Evolutionary conservation across 2,329 filamentous ascomycete species (phyloP).

Genomic region (Fusarium brevicatenulatum): DNA sequence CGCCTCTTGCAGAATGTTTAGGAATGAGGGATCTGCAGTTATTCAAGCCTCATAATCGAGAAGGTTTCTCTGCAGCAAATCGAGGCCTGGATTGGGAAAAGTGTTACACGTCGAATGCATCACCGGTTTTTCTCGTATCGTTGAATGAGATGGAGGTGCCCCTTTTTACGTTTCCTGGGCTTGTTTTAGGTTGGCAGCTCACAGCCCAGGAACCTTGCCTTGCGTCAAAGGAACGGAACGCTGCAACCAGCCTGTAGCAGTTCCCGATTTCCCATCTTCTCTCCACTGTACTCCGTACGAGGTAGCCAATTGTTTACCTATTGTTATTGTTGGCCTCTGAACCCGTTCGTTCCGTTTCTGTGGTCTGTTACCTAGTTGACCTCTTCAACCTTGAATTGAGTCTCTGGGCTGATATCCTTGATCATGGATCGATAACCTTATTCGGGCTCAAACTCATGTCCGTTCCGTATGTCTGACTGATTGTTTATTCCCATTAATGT

Average conservation of each 20-base stretch:
- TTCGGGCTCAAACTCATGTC: background rate
- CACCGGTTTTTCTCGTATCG: slow-evolving; percentile 31
- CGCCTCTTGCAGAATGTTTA: slow-evolving; percentile 14
- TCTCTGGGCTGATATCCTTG: background rate
- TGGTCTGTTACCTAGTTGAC: background rate
- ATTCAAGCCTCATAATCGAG: slow-evolving; percentile 19
- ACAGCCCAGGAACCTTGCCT: slow-evolving; percentile 11
- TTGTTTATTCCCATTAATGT: background rate
- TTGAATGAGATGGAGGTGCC: slow-evolving; percentile 20
- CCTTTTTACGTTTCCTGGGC: slow-evolving; percentile 29
- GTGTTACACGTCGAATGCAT: slow-evolving; percentile 31
- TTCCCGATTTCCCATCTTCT: background rate
- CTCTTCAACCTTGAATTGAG: background rate
- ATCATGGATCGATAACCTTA: background rate
- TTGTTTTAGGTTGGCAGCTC: slow-evolving; percentile 27
- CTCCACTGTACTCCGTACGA: background rate
- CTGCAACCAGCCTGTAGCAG: slow-evolving; percentile 20
- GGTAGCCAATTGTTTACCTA: background rate
- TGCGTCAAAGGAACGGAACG: background rate
- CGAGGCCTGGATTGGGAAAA: slow-evolving; percentile 21
- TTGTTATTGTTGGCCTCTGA: background rate
- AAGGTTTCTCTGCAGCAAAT: slow-evolving; percentile 13
- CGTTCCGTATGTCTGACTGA: background rate
- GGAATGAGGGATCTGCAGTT: slow-evolving; percentile 35
- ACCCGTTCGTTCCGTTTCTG: slow-evolving; percentile 15